A percentile compares a stretch with the other conserved stretches of the same genome.
Conservation (phyloP, 257 asterid genomes). For the Solanum bulbocastanum region DNA sequence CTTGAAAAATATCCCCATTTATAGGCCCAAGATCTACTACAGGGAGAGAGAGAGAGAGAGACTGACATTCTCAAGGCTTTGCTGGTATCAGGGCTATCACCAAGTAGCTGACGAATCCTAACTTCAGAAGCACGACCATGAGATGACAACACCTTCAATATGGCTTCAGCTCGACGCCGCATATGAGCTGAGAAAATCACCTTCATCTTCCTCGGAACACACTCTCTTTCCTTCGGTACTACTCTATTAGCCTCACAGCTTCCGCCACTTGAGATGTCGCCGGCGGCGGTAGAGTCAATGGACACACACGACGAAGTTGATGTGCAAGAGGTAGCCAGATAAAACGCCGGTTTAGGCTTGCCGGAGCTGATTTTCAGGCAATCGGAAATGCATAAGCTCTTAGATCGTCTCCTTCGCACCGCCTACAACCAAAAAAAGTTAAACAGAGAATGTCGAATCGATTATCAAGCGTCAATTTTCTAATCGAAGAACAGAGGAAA, state of each 20-base stretch:
- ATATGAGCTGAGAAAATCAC: constrained; percentile 38
- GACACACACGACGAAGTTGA: constrained; percentile 45
- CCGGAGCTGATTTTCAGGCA: constrained; percentile 28
- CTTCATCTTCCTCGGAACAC: constrained; percentile 16
- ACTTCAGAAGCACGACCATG: constrained; percentile 73
- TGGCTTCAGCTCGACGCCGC: constrained; percentile 61
- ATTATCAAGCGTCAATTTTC: neutral
- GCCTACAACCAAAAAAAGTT: constrained; percentile 22
- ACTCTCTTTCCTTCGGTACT: neutral
- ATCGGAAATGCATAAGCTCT: constrained; percentile 34
- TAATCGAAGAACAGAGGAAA: neutral
- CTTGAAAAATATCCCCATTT: neutral
- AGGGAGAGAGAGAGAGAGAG: neutral
- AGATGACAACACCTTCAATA: constrained; percentile 47
- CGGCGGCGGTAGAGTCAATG: constrained; percentile 14
- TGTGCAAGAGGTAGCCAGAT: constrained; percentile 33
- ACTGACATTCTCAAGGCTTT: constrained; percentile 71
- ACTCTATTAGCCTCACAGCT: constrained; percentile 7
- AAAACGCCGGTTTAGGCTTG: constrained; percentile 16
- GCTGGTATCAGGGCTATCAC: constrained; percentile 98
- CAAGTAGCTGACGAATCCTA: constrained; percentile 73
- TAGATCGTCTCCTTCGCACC: constrained; percentile 65
- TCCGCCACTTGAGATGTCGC: constrained; percentile 18
- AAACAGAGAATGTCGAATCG: neutral
- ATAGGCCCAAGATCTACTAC: neutral